Evolutionary conservation across 805 yeast species (phyloP).

Genomic region (Ogataea corticis): DNA sequence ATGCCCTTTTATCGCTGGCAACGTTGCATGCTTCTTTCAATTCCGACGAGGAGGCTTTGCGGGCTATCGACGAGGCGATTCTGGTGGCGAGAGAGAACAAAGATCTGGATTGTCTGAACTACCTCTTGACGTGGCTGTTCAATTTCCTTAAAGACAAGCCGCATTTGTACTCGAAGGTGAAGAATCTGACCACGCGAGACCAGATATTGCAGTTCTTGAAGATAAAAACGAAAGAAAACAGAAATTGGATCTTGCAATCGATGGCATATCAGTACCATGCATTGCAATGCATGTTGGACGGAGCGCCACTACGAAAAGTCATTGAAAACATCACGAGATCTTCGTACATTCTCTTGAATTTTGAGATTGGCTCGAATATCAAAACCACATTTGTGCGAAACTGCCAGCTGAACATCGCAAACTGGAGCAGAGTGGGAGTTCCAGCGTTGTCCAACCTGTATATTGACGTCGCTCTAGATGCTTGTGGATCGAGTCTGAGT

Average conservation of each 20-base stretch:
- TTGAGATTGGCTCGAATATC: conserved; percentile 36
- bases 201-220: conserved; percentile 67
- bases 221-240: conserved; percentile 50
- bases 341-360: conserved; percentile 53
- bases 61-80: conserved; percentile 84
- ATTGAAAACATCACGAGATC: conserved; percentile 61
- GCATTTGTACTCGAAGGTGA: conserved; percentile 40
- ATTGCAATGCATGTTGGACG: conserved; percentile 51
- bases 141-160: conserved; percentile 72
- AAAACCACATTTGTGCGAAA: conserved; percentile 43
- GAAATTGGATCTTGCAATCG: conserved; percentile 49
- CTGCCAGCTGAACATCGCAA: conserved; percentile 45
- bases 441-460: conserved; percentile 48
- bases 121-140: conserved; percentile 71
- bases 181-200: conserved; percentile 48
- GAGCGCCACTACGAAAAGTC: conserved; percentile 45
- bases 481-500: conserved; percentile 35
- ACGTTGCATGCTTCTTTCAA: conserved; percentile 69
- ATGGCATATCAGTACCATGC: conserved; percentile 69
- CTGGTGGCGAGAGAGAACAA: conserved; percentile 84
- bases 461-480: conserved; percentile 45
- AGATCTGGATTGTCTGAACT: conserved; percentile 70
- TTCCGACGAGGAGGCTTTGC: conserved; percentile 65
- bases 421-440: conserved; percentile 56
- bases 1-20: conserved; percentile 72